Percentiles rank a stretch among this genome's conserved stretches.
These are phyloP conservation scores for Penicillium arizonense DNA, from an alignment of 495 filamentous ascomycete genomes.

Conservation along the genomic window DNA sequence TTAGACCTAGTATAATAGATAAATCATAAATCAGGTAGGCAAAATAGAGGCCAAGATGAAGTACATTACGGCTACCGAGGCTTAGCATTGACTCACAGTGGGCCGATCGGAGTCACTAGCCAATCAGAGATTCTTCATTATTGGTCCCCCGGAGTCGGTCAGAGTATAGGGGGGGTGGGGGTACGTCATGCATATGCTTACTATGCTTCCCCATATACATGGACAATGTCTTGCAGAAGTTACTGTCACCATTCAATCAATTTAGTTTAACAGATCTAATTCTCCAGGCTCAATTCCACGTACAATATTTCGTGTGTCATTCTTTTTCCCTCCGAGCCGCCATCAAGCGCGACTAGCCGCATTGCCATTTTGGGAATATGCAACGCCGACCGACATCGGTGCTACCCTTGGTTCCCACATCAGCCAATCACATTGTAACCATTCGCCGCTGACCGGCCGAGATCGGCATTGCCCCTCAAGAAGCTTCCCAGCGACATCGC, in stretches of 20 bases:
- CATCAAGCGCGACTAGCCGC: conserved; percentile 25
- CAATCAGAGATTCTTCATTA: conserved; percentile 18
- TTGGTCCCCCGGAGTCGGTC: conserved; percentile 12
- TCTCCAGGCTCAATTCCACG: background rate
- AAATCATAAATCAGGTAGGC: background rate
- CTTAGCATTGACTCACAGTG: conserved; percentile 4
- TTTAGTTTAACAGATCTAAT: background rate
- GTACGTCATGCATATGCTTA: conserved; percentile 16
- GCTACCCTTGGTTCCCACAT: background rate
- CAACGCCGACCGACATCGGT: conserved; percentile 20
- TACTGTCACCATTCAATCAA: background rate
- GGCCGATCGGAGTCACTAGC: conserved; percentile 12
- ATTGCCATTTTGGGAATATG: conserved; percentile 8
- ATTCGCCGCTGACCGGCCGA: conserved; percentile 46
- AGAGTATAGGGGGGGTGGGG: background rate
- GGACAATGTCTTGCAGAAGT: no score
- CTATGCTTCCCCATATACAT: no score
- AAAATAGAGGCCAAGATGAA: no score
- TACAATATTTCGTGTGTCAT: conserved; percentile 1
- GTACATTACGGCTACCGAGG: background rate
- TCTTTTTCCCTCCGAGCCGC: conserved; percentile 1
- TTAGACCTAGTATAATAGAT: background rate
- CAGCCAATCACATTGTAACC: conserved; percentile 25
- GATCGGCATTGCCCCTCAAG: conserved; percentile 41
- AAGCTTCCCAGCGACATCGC: conserved; percentile 43